Evolutionary conservation across 2,329 filamentous ascomycete genomes (phyloP).

Genomic region (Daldinia eschscholtzii): DNA sequence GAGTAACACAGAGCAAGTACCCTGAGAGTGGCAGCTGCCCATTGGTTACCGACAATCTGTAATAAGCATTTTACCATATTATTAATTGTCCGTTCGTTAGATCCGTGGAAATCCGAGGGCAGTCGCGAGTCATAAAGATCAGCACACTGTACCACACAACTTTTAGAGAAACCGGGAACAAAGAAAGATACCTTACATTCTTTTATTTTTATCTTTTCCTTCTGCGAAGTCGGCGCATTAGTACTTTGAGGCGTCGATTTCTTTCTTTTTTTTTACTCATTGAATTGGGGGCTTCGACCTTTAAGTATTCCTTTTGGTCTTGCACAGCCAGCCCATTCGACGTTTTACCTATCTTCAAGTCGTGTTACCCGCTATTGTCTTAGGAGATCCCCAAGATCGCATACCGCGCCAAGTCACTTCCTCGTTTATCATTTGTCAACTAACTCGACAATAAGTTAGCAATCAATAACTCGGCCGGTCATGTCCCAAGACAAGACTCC

Average conservation of each 20-base stretch:
- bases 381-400: conserved; percentile 15
- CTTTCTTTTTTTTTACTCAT: background rate
- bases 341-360: background rate
- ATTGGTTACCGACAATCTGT: conserved; percentile 14
- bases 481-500: conserved; percentile 38
- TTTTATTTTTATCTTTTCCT: background rate
- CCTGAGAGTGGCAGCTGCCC: background rate
- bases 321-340: background rate
- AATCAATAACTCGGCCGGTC: background rate
- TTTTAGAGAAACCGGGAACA: background rate
- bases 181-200: background rate
- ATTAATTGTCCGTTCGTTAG: background rate
- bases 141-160: background rate
- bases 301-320: conserved; percentile 4
- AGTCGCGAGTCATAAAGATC: conserved; percentile 3
- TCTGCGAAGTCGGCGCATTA: conserved; percentile 12
- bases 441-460: background rate
- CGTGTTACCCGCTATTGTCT: conserved; percentile 19
- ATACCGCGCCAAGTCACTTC: conserved; percentile 17
- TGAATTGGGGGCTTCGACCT: background rate
- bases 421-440: background rate
- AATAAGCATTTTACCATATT: background rate
- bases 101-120: conserved; percentile 1
- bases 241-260: background rate
- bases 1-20: background rate